Evolutionary conservation across 345 rosid species (phyloP).

Genomic region (Corymbia maculata): DNA sequence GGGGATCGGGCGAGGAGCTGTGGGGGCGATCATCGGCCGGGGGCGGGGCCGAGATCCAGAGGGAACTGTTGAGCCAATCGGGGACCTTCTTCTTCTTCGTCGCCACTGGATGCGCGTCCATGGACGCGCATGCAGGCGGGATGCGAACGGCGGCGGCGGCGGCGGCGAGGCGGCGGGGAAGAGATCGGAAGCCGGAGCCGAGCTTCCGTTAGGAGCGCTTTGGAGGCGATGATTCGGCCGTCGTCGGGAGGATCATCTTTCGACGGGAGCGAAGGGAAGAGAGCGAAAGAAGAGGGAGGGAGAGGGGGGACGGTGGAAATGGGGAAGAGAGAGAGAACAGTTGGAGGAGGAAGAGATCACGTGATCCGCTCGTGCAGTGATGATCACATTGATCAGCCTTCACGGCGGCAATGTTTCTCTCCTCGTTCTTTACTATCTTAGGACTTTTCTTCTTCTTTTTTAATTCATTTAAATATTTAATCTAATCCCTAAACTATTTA

Average conservation of each 20-base stretch:
- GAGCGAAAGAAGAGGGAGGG: background rate
- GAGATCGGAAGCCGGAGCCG: background rate
- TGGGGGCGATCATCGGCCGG: constrained; percentile 33
- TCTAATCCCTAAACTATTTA: background rate
- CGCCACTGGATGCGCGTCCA: background rate
- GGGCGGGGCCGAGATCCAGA: constrained; percentile 35
- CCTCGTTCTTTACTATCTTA: background rate
- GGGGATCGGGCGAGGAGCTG: constrained; percentile 8
- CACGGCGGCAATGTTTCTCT: background rate
- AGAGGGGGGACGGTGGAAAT: background rate
- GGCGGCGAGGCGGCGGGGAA: background rate
- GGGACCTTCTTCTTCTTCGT: constrained; percentile 61
- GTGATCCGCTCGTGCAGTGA: background rate
- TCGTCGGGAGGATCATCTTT: background rate
- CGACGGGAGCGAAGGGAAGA: background rate
- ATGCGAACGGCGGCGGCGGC: background rate
- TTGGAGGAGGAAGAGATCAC: background rate
- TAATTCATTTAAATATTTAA: background rate
- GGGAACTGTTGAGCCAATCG: constrained; percentile 96
- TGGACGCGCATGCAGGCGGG: background rate
- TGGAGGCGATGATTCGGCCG: background rate
- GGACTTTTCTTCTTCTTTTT: background rate
- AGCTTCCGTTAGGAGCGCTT: background rate
- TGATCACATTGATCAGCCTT: background rate
- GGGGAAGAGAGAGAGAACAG: background rate